Evolutionary conservation across 2,329 filamentous ascomycete species (phyloP), one percentile per base, ranked within the genome.

Genomic region (Penicillium sp.): DNA sequence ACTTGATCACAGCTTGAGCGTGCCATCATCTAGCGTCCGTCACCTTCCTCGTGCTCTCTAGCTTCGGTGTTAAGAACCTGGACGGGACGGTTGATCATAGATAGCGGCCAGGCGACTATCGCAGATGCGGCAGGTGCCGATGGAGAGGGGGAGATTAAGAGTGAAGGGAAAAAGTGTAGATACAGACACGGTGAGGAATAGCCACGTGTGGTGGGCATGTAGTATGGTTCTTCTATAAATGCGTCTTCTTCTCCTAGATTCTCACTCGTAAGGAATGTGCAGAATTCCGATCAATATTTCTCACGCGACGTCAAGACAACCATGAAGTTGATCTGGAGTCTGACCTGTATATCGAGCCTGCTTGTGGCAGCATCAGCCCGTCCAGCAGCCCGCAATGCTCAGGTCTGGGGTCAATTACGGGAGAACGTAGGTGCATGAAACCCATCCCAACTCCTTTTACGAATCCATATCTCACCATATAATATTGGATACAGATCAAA

Each of bases 401-500:
- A 51, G n/a, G 31, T 46, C 29, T 63, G 60, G 60, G 37, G 32
- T 20, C 40, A 55, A 7, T 44, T 61, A 23, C 51, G 59, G 7
- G 51, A 61, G 37, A 63, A 63, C 7, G 59, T 62, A 23, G 44
- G 56, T 54, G 14, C 11, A 34, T 7, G 6, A 22, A 27, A 14
- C 2, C 6, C 14, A 22, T 13, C 7, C n/a, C 34, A 9, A 42
- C 29, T 41, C 4, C 14, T 4, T 36, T 8, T 10, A 23, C 36
- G 49, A 20, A 42, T 50, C n/a, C n/a, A n/a, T n/a, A n/a, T n/a
- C 13, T 47, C 31, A 20, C 35, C 28, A 6, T 14, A 6, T 31
- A 16, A 31, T 31, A 3, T 7, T 16, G n/a, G 8, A 2, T 31
- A 20, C 28, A 66, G 61, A 64, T 65, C 47, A 64, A 66, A 49